Evolutionary conservation across 306 rosid species (phyloP).

Genomic region (Rosa rugosa): DNA sequence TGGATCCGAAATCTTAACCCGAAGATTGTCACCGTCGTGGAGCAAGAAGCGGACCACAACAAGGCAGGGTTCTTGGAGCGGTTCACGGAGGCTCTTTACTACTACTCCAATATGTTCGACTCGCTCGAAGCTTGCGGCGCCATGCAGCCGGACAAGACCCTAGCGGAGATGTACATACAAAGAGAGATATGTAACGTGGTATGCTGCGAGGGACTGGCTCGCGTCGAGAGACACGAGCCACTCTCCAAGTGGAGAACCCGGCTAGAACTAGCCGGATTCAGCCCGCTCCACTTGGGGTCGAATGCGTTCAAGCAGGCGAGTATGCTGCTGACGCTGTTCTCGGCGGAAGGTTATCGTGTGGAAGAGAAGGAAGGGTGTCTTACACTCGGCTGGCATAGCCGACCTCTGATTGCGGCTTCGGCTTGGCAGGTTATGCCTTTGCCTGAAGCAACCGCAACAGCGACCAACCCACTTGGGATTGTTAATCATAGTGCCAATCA

Average conservation of each 20-base stretch:
- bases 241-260: constrained; percentile 61
- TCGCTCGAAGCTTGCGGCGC: constrained; percentile 73
- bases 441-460: not conserved
- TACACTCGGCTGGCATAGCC: constrained; percentile 92
- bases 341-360: constrained; percentile 76
- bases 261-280: constrained; percentile 62
- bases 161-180: constrained; percentile 79
- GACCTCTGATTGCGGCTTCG: constrained; percentile 81
- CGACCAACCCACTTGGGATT: constrained; percentile 22
- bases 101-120: constrained; percentile 84
- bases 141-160: constrained; percentile 62
- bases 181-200: constrained; percentile 78
- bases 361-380: constrained; percentile 81
- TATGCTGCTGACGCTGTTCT: constrained; percentile 74
- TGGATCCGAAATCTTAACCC: constrained; percentile 80
- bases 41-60: constrained; percentile 87
- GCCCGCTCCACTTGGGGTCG: constrained; percentile 60
- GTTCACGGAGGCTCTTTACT: constrained; percentile 80
- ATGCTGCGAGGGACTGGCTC: constrained; percentile 75
- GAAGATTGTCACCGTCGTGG: constrained; percentile 71
- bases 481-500: constrained; percentile 13
- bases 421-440: constrained; percentile 60
- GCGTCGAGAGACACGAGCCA: constrained; percentile 84
- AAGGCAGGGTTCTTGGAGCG: constrained; percentile 69
- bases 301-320: constrained; percentile 88